phyloP scores from a whole-genome alignment of 305 asterid genomes.

The Salvia sclarea region DNA sequence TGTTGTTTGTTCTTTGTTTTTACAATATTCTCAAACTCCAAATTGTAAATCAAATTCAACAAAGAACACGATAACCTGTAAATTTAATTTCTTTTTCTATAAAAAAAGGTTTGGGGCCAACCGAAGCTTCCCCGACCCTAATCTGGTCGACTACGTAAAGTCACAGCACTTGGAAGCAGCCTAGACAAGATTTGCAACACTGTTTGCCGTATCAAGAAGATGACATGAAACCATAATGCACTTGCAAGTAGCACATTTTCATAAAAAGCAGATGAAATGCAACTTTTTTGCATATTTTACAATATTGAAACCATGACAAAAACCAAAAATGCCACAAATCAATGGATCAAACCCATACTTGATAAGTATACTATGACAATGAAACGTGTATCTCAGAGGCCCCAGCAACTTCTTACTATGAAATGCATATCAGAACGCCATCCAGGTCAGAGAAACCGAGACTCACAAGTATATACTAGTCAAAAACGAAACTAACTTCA shows the following conservation, averaged over 20 bases:
- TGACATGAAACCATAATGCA: conserved; percentile 21
- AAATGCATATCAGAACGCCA: conserved; percentile 21
- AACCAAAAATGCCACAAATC: conserved; percentile 18
- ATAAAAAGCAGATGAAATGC: not conserved
- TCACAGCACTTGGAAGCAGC: not conserved
- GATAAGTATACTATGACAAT: not conserved
- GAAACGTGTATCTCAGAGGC: not conserved
- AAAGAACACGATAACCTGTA: not conserved
- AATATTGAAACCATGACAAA: conserved; percentile 13
- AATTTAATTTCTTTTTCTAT: not conserved
- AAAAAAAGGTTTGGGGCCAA: not conserved
- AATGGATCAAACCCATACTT: conserved; percentile 11
- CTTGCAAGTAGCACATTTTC: conserved; percentile 15
- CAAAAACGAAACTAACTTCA: conserved; percentile 18
- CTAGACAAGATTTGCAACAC: not conserved
- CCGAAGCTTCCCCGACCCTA: not conserved
- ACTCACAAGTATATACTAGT: conserved; percentile 25
- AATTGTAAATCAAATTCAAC: not conserved
- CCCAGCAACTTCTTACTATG: conserved; percentile 19
- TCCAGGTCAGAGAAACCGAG: conserved; percentile 2
- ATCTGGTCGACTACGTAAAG: not conserved
- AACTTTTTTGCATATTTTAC: not conserved
- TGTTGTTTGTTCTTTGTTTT: not conserved
- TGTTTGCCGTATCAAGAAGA: conserved; percentile 4
- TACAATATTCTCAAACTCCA: not conserved